Evolutionary conservation across 768 basidiomycete species (phyloP).

Genomic region (Dentipellis fragilis): DNA sequence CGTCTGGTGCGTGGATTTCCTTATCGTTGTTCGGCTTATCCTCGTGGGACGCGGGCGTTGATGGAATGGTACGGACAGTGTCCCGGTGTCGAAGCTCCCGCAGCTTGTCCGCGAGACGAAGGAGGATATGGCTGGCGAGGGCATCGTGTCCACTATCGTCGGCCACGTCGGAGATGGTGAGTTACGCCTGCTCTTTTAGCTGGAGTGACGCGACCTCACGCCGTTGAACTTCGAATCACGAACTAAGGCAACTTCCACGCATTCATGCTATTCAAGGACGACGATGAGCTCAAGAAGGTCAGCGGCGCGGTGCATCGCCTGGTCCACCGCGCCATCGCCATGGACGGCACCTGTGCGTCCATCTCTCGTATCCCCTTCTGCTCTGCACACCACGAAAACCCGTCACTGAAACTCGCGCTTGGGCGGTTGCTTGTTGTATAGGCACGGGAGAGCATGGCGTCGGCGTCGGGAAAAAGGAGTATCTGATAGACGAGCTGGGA

Average conservation of each 20-base stretch:
- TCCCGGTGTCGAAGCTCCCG: constrained; percentile 25
- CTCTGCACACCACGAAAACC: no score
- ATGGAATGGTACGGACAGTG: constrained; percentile 11
- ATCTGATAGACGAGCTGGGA: constrained; percentile 74
- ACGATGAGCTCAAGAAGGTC: constrained; percentile 46
- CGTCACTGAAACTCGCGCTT: neutral
- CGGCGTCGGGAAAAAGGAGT: constrained; percentile 79
- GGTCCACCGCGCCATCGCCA: constrained; percentile 56
- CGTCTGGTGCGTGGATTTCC: constrained; percentile 53
- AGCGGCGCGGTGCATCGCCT: constrained; percentile 59
- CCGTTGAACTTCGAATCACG: no score
- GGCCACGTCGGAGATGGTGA: constrained; percentile 34
- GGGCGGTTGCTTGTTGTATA: constrained; percentile 16
- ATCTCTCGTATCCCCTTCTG: neutral
- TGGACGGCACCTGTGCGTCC: constrained; percentile 71
- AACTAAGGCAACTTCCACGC: constrained; percentile 39
- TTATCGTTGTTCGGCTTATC: no score
- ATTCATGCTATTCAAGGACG: constrained; percentile 44
- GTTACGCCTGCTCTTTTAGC: neutral
- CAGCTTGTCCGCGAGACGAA: constrained; percentile 31
- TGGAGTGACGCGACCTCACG: no score
- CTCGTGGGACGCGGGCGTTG: neutral
- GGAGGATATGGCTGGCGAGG: constrained; percentile 31
- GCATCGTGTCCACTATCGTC: constrained; percentile 32
- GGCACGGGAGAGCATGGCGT: constrained; percentile 86